Percentiles rank a stretch among this genome's conserved stretches.
These are phyloP conservation scores for Cercospora sesami DNA, from an alignment of 2,329 filamentous ascomycete genomes.

Conservation along the genomic window DNA sequence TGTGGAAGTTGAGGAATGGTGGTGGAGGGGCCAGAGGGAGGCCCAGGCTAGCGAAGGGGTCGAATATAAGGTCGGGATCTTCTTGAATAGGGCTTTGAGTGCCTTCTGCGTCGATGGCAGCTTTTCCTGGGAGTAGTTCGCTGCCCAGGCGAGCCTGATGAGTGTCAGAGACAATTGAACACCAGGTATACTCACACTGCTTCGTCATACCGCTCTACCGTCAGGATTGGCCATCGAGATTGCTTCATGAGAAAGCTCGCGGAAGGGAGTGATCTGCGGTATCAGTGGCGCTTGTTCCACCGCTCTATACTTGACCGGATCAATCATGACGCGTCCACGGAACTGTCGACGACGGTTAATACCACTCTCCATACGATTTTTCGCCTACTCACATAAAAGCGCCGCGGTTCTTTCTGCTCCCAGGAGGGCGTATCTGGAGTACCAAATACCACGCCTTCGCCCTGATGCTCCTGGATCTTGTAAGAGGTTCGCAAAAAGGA, in stretches of 20 bases:
- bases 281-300: slow-evolving; percentile 7
- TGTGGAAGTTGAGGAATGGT: not conserved
- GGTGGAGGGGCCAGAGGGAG: not conserved
- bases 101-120: not conserved
- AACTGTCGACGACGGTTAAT: slow-evolving; percentile 1
- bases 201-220: not conserved
- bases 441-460: not conserved
- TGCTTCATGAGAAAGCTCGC: not conserved
- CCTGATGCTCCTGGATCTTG: slow-evolving; percentile 5
- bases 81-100: not conserved
- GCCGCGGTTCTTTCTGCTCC: slow-evolving; percentile 4
- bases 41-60: not conserved
- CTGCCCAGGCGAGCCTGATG: not conserved
- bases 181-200: not conserved
- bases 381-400: slow-evolving; percentile 3
- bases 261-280: not conserved
- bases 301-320: slow-evolving; percentile 7
- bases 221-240: not conserved
- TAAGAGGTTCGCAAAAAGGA: not conserved
- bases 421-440: not conserved
- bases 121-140: not conserved
- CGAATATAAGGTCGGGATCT: not conserved
- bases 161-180: not conserved
- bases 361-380: not conserved
- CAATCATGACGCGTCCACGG: slow-evolving; percentile 11